A percentile compares a stretch with the other conserved stretches of the same genome.
phyloP scores from a whole-genome alignment of 768 basidiomycete genomes.

The Leucocoprinus sp. region DNA sequence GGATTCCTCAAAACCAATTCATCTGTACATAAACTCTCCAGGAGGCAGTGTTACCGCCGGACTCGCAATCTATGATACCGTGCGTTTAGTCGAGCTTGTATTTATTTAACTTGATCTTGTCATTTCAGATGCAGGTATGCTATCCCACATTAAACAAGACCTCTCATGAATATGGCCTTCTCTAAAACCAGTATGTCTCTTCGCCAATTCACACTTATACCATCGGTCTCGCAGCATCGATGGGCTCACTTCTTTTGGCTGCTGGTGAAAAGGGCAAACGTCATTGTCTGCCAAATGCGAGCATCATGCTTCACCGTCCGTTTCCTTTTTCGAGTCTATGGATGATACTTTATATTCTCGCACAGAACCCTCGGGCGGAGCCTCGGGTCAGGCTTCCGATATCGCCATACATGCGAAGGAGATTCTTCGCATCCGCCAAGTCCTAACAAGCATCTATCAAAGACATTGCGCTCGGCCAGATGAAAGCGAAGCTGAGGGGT shows the following conservation, averaged over 20 bases:
- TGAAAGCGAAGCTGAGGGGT: conserved; percentile 55
- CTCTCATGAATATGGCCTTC: conserved; percentile 7
- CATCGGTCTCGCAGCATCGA: conserved; percentile 89
- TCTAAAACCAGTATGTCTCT: conserved; percentile 64
- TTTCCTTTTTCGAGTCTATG: conserved; percentile 13
- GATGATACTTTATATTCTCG: conserved; percentile 10
- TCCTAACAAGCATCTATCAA: conserved; percentile 85
- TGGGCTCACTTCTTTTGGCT: conserved; percentile 90
- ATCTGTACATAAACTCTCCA: conserved; percentile 94
- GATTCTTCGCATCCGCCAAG: conserved; percentile 80
- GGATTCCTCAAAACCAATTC: conserved; percentile 89
- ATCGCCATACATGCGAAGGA: conserved; percentile 98
- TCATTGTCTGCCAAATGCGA: conserved; percentile 86
- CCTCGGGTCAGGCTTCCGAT: conserved; percentile 91
- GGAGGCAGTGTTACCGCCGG: conserved; percentile 96
- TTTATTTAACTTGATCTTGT: neutral
- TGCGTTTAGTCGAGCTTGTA: conserved; percentile 31
- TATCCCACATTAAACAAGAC: conserved; percentile 10
- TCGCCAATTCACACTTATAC: conserved; percentile 96
- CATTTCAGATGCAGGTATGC: conserved; percentile 59
- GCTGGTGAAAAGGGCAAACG: conserved; percentile 89
- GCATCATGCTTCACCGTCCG: conserved; percentile 97
- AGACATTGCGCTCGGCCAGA: conserved; percentile 66
- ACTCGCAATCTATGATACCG: conserved; percentile 95
- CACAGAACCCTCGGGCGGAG: conserved; percentile 92